phyloP scores from a whole-genome alignment of 192 early-diverging fungal genomes.

The Helicostylum pulchrum region DNA sequence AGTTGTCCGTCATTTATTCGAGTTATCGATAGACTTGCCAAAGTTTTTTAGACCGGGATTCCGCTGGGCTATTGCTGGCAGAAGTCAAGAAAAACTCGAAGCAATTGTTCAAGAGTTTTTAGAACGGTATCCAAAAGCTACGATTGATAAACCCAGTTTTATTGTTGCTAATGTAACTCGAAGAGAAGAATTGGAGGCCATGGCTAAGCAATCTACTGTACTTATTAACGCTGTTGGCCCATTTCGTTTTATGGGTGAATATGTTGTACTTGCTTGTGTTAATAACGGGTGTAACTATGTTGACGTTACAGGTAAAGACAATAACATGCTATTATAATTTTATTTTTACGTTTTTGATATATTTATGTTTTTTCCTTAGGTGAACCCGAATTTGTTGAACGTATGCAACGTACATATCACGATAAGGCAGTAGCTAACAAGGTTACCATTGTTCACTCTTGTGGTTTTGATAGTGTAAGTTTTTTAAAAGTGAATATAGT shows the following conservation, averaged over 20 bases:
- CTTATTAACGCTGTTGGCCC: slow-evolving; percentile 63
- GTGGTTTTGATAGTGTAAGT: slow-evolving; percentile 54
- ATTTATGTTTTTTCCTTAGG: slow-evolving; percentile 26
- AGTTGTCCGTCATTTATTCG: slow-evolving; percentile 41
- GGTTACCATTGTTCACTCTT: slow-evolving; percentile 59
- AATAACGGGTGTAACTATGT: slow-evolving; percentile 53
- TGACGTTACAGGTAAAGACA: slow-evolving; percentile 46
- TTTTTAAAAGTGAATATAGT: neutral
- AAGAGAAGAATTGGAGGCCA: slow-evolving; percentile 23
- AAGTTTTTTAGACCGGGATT: slow-evolving; percentile 7
- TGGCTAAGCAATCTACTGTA: slow-evolving; percentile 29
- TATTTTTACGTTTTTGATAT: neutral
- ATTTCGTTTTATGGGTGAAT: slow-evolving; percentile 62
- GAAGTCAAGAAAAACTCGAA: slow-evolving; percentile 18
- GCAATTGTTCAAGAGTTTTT: slow-evolving; percentile 9
- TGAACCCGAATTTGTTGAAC: slow-evolving; percentile 66
- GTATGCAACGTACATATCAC: slow-evolving; percentile 56
- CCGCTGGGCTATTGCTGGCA: slow-evolving; percentile 33
- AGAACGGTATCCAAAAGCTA: slow-evolving; percentile 13
- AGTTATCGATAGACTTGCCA: slow-evolving; percentile 17
- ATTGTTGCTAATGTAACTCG: slow-evolving; percentile 46
- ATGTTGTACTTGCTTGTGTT: slow-evolving; percentile 59
- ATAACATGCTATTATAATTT: neutral
- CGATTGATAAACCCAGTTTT: slow-evolving; percentile 26
- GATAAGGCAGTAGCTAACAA: slow-evolving; percentile 43